Percentiles rank a stretch among this genome's conserved stretches.
Conservation (phyloP, 768 basidiomycete genomes). For the Phlebiopsis flavidoalba region DNA sequence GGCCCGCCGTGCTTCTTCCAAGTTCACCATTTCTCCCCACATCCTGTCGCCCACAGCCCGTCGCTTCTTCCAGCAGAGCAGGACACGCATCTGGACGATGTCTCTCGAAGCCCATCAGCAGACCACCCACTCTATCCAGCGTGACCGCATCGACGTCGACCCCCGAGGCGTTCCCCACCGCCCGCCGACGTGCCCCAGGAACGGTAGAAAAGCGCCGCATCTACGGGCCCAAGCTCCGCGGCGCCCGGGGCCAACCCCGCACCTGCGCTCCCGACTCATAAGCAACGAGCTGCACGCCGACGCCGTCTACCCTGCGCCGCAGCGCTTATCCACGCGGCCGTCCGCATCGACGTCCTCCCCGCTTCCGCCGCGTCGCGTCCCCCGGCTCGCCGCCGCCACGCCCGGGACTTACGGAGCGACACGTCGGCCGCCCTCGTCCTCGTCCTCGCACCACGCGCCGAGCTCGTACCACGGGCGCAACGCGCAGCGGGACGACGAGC, state of each 20-base stretch:
- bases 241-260: background rate
- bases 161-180: no score
- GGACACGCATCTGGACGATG: no score
- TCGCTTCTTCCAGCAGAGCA: no score
- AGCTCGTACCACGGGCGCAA: background rate
- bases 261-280: no score
- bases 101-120: background rate
- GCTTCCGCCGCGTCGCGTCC: background rate
- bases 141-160: background rate
- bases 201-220: no score
- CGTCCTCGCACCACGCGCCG: background rate
- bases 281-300: background rate
- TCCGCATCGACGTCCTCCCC: background rate
- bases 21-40: background rate
- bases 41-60: no score
- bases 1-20: background rate
- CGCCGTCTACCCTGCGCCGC: background rate
- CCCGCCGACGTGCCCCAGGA: no score
- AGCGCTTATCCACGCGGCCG: no score
- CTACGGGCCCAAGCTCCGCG: no score
- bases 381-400: no score
- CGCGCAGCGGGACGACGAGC: background rate
- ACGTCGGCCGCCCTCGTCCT: no score
- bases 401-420: no score
- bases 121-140: background rate